Conservation (phyloP, 2,329 filamentous ascomycete genomes). For the Chaetothyriales sp. region DNA sequence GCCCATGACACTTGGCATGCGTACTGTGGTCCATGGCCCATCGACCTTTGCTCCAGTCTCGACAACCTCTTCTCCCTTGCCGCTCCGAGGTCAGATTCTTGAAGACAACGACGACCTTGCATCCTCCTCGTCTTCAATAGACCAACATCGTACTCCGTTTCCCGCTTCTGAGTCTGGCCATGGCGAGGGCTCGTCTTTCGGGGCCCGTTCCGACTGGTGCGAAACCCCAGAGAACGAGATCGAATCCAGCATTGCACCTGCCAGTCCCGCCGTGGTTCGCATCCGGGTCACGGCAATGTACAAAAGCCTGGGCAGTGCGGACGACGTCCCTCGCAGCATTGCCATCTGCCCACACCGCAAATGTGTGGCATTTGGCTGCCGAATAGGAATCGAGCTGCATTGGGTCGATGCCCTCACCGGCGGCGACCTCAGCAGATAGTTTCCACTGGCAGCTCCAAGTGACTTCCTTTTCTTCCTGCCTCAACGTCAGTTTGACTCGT, state of each 20-base stretch:
- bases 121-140: not conserved
- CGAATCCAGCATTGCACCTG: not conserved
- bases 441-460: constrained; percentile 28
- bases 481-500: constrained; percentile 37
- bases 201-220: not conserved
- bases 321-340: constrained; percentile 50
- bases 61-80: not conserved
- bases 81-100: not conserved
- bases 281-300: constrained; percentile 19
- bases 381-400: constrained; percentile 47
- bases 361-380: constrained; percentile 51
- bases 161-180: not conserved
- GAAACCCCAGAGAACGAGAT: not conserved
- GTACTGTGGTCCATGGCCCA: constrained; percentile 6
- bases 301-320: constrained; percentile 41
- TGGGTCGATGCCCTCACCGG: constrained; percentile 38
- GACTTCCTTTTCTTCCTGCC: constrained; percentile 43
- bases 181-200: not conserved
- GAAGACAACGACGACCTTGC: not conserved
- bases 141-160: not conserved
- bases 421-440: constrained; percentile 24
- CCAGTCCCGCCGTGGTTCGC: not conserved
- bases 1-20: constrained; percentile 12
- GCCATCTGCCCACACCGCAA: constrained; percentile 49
- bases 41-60: not conserved